Evolutionary conservation across 2,329 filamentous ascomycete genomes (phyloP).

Genomic region (Nigrospora sphaerica): DNA sequence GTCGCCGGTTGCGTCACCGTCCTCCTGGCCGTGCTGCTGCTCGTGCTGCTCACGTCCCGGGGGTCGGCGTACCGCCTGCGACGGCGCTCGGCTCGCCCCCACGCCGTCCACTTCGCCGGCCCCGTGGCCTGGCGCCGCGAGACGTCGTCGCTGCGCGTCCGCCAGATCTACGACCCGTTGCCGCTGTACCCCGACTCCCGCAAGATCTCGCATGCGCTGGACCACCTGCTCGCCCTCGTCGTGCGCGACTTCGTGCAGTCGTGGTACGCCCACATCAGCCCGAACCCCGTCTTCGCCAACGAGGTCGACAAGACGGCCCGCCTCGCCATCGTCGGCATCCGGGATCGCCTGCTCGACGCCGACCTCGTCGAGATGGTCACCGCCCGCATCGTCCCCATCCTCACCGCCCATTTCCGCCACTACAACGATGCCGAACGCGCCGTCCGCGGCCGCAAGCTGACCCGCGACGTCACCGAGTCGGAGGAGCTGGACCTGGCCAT

Average conservation of each 20-base stretch:
- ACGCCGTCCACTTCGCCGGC: slow-evolving; percentile 52
- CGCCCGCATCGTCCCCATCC: slow-evolving; percentile 74
- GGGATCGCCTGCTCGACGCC: slow-evolving; percentile 63
- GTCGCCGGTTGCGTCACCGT: slow-evolving; percentile 58
- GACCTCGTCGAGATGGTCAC: slow-evolving; percentile 82
- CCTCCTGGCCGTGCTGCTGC: slow-evolving; percentile 44
- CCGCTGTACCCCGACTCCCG: slow-evolving; percentile 71
- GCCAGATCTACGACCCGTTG: slow-evolving; percentile 59
- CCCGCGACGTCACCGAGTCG: slow-evolving; percentile 86
- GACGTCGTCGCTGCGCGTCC: slow-evolving; percentile 55
- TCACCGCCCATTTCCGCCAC: slow-evolving; percentile 83
- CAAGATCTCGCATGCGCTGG: slow-evolving; percentile 71
- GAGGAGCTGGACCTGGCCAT: slow-evolving; percentile 94
- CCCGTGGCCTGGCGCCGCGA: slow-evolving; percentile 63
- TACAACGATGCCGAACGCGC: slow-evolving; percentile 85
- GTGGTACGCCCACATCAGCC: slow-evolving; percentile 86
- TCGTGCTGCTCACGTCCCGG: slow-evolving; percentile 57
- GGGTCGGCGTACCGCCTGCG: slow-evolving; percentile 33
- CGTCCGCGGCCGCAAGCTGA: slow-evolving; percentile 81
- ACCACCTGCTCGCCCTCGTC: slow-evolving; percentile 69
- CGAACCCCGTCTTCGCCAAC: slow-evolving; percentile 71
- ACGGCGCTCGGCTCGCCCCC: slow-evolving; percentile 31
- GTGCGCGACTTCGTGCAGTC: slow-evolving; percentile 77
- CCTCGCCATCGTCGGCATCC: slow-evolving; percentile 61
- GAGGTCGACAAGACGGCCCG: slow-evolving; percentile 80